phyloP scores from a whole-genome alignment of 1,139 yeast species.

The Taphrina communis region DNA sequence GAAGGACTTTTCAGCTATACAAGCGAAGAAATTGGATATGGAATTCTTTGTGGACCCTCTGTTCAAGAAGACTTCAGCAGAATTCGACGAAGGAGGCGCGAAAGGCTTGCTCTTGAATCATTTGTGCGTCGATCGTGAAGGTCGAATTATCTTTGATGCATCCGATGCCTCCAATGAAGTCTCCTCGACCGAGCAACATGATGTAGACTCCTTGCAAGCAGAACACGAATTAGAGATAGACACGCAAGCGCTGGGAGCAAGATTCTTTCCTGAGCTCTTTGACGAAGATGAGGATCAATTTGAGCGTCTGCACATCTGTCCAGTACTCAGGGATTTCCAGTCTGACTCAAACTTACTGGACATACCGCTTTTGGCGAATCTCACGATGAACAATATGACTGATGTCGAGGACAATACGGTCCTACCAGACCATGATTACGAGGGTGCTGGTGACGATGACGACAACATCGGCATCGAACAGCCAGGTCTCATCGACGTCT shows the following conservation, averaged over 20 bases:
- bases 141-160: constrained; percentile 68
- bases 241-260: constrained; percentile 34
- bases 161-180: constrained; percentile 48
- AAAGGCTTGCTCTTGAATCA: constrained; percentile 79
- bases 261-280: constrained; percentile 40
- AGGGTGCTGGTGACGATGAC: constrained; percentile 46
- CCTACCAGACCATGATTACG: constrained; percentile 47
- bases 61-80: constrained; percentile 85
- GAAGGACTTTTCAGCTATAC: constrained; percentile 64
- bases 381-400: constrained; percentile 4
- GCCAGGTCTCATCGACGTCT: constrained; percentile 45
- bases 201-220: constrained; percentile 15
- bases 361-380: constrained; percentile 34
- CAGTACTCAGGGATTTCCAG: constrained; percentile 40
- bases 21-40: constrained; percentile 72
- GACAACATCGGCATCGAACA: constrained; percentile 45
- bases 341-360: constrained; percentile 40
- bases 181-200: constrained; percentile 25
- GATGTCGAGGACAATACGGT: constrained; percentile 45
- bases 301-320: constrained; percentile 41
- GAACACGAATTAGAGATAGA: constrained; percentile 37
- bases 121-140: constrained; percentile 62
- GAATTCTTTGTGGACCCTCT: constrained; percentile 85
- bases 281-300: constrained; percentile 17
- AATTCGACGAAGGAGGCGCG: constrained; percentile 95